Percentiles rank a stretch among this genome's conserved stretches.
Conservation (phyloP, 2,329 filamentous ascomycete species). For the Cladosporium sp. region DNA sequence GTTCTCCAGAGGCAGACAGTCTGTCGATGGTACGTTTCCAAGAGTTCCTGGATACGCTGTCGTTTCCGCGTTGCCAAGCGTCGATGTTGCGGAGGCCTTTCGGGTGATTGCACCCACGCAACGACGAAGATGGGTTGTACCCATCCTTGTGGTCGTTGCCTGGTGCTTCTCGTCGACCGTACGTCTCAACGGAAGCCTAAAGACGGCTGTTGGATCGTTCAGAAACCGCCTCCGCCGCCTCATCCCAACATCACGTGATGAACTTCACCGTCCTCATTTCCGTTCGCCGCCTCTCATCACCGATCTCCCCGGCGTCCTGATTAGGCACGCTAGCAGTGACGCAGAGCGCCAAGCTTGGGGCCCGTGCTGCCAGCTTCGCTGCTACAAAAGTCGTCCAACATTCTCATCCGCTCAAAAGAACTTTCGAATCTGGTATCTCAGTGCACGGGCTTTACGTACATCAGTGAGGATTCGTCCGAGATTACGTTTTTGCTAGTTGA, state of each 20-base stretch:
- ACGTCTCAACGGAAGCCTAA: neutral
- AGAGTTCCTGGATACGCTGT: neutral
- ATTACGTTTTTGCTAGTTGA: slow-evolving; percentile 88
- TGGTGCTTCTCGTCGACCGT: neutral
- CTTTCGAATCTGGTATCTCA: no score
- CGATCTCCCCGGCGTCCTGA: neutral
- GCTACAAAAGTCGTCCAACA: no score
- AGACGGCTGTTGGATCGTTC: neutral
- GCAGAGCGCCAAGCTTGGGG: neutral
- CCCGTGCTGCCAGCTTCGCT: neutral
- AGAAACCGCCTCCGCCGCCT: neutral
- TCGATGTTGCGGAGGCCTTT: neutral
- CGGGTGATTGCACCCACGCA: neutral
- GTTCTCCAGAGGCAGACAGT: neutral
- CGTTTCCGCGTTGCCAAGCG: neutral
- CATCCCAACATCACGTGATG: neutral
- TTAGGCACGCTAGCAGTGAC: neutral
- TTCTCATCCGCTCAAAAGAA: no score
- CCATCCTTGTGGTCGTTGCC: neutral
- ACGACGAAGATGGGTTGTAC: neutral
- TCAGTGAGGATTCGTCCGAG: slow-evolving; percentile 88
- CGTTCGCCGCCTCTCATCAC: neutral
- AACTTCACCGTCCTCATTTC: neutral
- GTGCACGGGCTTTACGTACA: slow-evolving; percentile 69
- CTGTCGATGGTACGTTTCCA: no score